Evolutionary conservation across 2,329 filamentous ascomycete species (phyloP).

Genomic region (Aphanocladium album): DNA sequence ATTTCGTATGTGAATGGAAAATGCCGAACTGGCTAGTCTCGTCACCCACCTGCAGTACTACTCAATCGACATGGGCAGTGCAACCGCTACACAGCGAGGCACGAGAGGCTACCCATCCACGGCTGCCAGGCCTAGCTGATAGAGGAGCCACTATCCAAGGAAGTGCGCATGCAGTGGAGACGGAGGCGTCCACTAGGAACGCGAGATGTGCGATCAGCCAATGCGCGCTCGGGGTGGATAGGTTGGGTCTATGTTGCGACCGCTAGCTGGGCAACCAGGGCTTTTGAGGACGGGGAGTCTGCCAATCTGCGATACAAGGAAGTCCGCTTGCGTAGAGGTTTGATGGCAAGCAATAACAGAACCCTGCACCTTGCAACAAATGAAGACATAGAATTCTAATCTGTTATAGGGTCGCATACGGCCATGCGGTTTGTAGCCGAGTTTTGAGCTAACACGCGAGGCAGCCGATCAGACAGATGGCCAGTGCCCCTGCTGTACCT

Average conservation of each 20-base stretch:
- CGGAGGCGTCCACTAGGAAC: conserved; percentile 3
- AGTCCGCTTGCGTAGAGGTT: neutral
- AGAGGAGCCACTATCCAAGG: conserved; percentile 5
- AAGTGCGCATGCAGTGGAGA: neutral
- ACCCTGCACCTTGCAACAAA: neutral
- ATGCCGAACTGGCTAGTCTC: neutral
- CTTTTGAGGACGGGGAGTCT: neutral
- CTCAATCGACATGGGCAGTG: neutral
- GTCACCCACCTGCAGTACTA: neutral
- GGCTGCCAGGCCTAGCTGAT: neutral
- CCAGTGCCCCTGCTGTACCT: neutral
- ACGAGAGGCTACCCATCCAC: neutral
- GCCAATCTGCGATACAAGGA: neutral
- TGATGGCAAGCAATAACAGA: neutral
- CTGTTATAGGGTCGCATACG: neutral
- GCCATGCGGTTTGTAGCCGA: neutral
- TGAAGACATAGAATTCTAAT: neutral
- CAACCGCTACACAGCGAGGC: neutral
- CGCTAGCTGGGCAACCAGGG: neutral
- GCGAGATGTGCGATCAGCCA: neutral
- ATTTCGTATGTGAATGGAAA: neutral
- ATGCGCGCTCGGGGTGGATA: neutral
- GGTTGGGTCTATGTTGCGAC: neutral
- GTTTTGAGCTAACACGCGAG: neutral
- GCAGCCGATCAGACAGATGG: neutral